Evolutionary conservation across 768 basidiomycete species (phyloP).

Genomic region (Lactifluus echinatus): DNA sequence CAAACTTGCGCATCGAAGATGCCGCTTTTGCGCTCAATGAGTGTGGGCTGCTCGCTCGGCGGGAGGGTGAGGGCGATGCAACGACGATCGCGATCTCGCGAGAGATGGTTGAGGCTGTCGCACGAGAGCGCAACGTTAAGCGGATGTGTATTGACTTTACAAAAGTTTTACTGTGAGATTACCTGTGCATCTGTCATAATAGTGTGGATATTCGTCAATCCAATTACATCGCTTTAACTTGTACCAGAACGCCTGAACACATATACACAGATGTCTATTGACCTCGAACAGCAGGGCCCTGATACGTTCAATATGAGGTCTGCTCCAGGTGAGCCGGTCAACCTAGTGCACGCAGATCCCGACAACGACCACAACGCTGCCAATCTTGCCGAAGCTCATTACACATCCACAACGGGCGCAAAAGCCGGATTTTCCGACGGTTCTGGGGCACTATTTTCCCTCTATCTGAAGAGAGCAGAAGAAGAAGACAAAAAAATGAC

Average conservation of each 20-base stretch:
- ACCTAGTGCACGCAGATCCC: background rate
- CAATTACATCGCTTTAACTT: too few species aligned
- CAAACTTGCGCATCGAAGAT: conserved; percentile 78
- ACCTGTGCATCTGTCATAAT: background rate
- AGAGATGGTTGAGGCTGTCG: conserved; percentile 61
- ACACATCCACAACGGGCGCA: background rate
- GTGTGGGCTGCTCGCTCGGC: conserved; percentile 59
- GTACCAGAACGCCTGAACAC: too few species aligned
- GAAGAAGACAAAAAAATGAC: conserved; percentile 2
- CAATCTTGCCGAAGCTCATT: background rate
- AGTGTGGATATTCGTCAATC: too few species aligned
- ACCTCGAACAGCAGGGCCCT: background rate
- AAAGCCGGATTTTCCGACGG: background rate
- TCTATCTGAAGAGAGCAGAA: background rate
- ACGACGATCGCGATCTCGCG: conserved; percentile 50
- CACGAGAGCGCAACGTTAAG: conserved; percentile 62
- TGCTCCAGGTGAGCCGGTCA: background rate
- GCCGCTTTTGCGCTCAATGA: conserved; percentile 84
- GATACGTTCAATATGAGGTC: background rate
- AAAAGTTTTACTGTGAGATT: conserved; percentile 42
- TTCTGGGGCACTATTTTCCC: background rate
- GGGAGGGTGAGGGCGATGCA: conserved; percentile 24
- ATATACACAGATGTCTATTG: background rate
- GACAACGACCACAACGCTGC: background rate
- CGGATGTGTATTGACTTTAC: conserved; percentile 52